Evolutionary conservation across 805 yeast genomes (phyloP), one percentile per base, ranked within the genome.

Genomic region (Clavispora asparagi): DNA sequence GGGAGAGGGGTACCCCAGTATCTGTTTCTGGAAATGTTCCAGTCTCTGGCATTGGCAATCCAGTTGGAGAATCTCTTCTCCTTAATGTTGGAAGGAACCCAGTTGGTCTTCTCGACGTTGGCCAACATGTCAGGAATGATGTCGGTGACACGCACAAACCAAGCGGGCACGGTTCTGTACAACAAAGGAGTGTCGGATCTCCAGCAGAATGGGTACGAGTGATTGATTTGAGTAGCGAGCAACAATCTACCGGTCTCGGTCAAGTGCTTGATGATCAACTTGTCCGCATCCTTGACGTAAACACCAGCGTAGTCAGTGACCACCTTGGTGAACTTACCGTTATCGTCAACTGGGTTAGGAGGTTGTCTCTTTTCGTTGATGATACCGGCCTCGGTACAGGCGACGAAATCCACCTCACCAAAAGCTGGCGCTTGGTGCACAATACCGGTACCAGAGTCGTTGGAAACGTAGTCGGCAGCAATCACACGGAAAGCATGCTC

Each of bases 1-100:
- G 99, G 99, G 58, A 94, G 83, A 50, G 99, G 99, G 28, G 98
- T 94, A 75, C 99, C 99, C 99, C 99, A 94, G 72, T 94, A 94
- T 71, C 99, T 81, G 77, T 92, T 92, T 79, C 99, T 87, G 25
- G 97, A 90, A 53, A 94, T 80, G 65, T 94, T 94, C 99, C 99
- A 94, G 71, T 94, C 99, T 70, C 99, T 87, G 43, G 99, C 99
- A 61, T 91, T 92, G 57, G 94, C 89, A 66, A 94, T 87, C 99
- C 99, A 94, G 76, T 92, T 92, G 42, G 95, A 81, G 63, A 94
- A 94, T 70, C 99, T 82, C 71, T 94, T 94, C 58, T 91, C 97
- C 71, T 90, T 89, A 62, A 94, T 86, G 59, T 75, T 78, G 48
- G 71, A 72, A 52, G 99, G 99, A 57, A 94, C 98, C 99, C 99